A percentile compares a stretch with the other conserved stretches of the same genome.
Evolutionary conservation across 345 rosid genomes (phyloP).

Genomic region (Dipteronia sinensis): DNA sequence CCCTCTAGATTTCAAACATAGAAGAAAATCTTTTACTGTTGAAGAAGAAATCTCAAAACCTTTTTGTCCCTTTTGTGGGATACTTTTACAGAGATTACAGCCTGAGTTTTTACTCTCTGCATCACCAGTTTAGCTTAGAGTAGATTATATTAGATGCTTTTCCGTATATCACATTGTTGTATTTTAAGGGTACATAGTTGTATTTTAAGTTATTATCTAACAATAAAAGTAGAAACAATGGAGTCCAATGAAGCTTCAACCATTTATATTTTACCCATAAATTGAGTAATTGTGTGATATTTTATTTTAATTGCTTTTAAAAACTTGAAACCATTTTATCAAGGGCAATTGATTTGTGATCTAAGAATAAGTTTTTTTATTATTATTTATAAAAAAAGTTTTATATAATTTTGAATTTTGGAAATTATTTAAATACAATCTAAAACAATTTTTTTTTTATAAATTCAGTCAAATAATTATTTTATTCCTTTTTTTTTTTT

Average conservation of each 20-base stretch:
- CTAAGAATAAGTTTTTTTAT: too few species aligned
- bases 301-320: too few species aligned
- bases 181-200: neutral
- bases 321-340: too few species aligned
- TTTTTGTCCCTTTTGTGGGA: slow-evolving; percentile 73
- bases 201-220: neutral
- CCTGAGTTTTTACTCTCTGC: slow-evolving; percentile 72
- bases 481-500: too few species aligned
- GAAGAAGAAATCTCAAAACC: slow-evolving; percentile 46
- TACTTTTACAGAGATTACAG: slow-evolving; percentile 65
- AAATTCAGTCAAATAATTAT: neutral
- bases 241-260: neutral
- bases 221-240: neutral
- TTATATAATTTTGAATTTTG: too few species aligned
- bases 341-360: too few species aligned
- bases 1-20: slow-evolving; percentile 45
- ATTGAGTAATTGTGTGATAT: too few species aligned
- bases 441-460: neutral
- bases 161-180: slow-evolving; percentile 6
- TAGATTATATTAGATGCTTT: slow-evolving; percentile 11
- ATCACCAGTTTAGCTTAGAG: slow-evolving; percentile 42
- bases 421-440: neutral
- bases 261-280: neutral
- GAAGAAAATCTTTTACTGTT: slow-evolving; percentile 23
- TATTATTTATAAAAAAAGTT: too few species aligned